Evolutionary conservation across 208 protist genomes (phyloP).

Genomic region (Acanthamoeba castellanii): DNA sequence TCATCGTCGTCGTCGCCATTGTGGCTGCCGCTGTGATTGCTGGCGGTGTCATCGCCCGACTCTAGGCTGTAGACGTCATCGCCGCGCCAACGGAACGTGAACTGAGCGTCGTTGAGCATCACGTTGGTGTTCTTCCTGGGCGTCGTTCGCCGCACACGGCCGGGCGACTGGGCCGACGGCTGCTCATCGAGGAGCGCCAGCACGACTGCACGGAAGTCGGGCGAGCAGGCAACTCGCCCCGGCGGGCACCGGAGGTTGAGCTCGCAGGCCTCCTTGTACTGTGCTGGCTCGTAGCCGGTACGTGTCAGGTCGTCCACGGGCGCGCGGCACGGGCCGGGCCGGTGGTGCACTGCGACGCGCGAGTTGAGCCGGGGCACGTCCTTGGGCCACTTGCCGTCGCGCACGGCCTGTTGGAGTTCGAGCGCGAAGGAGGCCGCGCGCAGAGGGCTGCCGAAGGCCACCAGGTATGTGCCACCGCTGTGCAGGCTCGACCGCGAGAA

Average conservation of each 20-base stretch:
- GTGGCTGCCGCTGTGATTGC: not conserved
- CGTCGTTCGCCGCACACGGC: not conserved
- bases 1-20: not conserved
- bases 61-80: not conserved
- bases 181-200: not conserved
- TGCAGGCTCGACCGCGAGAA: constrained; percentile 27
- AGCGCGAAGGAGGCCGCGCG: not conserved
- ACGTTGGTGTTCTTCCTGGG: too few relatives aligned
- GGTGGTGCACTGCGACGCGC: not conserved
- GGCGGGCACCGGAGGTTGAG: constrained; percentile 5
- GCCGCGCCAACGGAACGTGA: not conserved
- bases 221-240: not conserved
- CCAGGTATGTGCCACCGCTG: constrained; percentile 29
- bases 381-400: not conserved
- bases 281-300: not conserved
- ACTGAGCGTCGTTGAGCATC: not conserved
- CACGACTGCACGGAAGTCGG: not conserved
- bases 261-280: constrained; percentile 3
- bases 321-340: not conserved
- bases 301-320: not conserved
- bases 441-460: not conserved
- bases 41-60: not conserved
- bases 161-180: not conserved
- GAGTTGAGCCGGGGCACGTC: not conserved
- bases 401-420: not conserved